Base-by-base conservation (phyloP, 495 filamentous ascomycete genomes). In the Talaromyces nanjingensis region DNA sequence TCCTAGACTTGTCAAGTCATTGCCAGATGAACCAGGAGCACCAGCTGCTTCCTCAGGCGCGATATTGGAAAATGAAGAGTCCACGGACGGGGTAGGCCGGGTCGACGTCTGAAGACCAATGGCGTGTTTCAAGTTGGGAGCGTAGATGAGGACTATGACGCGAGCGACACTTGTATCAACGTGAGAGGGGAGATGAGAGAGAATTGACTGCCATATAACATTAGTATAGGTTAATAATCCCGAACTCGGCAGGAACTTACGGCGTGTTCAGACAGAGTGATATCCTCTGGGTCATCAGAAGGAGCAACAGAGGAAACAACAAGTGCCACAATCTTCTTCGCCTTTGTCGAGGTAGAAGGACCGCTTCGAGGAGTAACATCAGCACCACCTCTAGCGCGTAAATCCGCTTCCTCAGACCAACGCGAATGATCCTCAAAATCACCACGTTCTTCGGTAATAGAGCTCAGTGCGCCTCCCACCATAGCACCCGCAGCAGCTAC, bases 21-120 rank as follows among this genome's bases (percentile, higher is more conserved):
- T 85, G 64, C 83, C 82, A 42, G 79, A 71, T 59, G 89, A 81
- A 47, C 89, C 86, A 42, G 77, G 83, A n/a, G 89, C 84, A 0
- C 87, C 88, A 62, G 83, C 82, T 3, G 85, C 86, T 71, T 91
- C 88, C 65, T 92, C 87, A 47, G 86, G 87, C 42, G 85, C 87
- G 63, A 94, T 92, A 72, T 92, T 92, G 6, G 91, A 93, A 72
- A 91, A 96, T 0, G 92, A 96, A 8, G 92, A 96, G 64, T 88
- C 85, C 63, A 93, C 78, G 14, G 91, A 94, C 42, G 84, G 80
- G 33, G 80, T 80, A 56, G 76, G 75, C 34, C 71, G 73, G 29
- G 74, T 77, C 25, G 71, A 70, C 67, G 71, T 74, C 8, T 72
- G 70, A 58, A 75, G 71, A 47, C 64, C 70, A 65, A 76, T 73